phyloP scores from a whole-genome alignment of 345 rosid species.

The Raphanus raphanistrum region DNA sequence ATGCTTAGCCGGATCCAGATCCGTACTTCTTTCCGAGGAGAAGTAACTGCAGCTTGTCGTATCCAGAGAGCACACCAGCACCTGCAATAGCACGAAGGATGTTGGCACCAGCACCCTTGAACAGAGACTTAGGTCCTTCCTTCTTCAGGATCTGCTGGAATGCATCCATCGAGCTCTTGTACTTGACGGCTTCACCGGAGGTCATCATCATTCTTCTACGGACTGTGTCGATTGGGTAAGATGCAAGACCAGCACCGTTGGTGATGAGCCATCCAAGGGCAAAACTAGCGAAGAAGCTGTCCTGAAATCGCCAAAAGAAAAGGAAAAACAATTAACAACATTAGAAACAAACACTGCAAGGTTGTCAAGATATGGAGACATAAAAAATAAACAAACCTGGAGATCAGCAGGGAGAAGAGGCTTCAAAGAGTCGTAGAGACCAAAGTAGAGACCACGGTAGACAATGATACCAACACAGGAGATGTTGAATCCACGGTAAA shows the following conservation, averaged over 20 bases:
- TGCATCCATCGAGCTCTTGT: constrained; percentile 76
- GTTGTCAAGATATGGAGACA: neutral
- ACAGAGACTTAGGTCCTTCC: constrained; percentile 77
- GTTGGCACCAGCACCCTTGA: constrained; percentile 96
- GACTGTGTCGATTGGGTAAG: constrained; percentile 85
- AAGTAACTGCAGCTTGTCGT: constrained; percentile 81
- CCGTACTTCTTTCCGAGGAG: constrained; percentile 87
- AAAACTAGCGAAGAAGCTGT: constrained; percentile 86
- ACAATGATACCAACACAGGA: constrained; percentile 86
- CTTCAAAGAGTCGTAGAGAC: constrained; percentile 79
- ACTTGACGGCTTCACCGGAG: constrained; percentile 89
- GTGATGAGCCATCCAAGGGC: constrained; percentile 92
- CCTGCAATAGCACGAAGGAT: constrained; percentile 87
- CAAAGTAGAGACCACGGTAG: constrained; percentile 88
- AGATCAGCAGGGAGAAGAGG: constrained; percentile 61
- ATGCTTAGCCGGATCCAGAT: constrained; percentile 59
- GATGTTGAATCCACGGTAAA: constrained; percentile 92
- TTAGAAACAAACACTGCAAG: neutral
- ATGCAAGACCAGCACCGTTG: constrained; percentile 84
- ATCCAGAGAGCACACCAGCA: constrained; percentile 94
- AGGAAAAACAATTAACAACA: neutral
- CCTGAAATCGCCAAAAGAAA: constrained; percentile 51
- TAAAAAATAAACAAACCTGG: constrained; percentile 48
- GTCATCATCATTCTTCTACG: constrained; percentile 99
- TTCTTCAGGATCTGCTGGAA: constrained; percentile 78